Conservation (phyloP, 2,329 filamentous ascomycete species). For the Tolypocladium inflatum region DNA sequence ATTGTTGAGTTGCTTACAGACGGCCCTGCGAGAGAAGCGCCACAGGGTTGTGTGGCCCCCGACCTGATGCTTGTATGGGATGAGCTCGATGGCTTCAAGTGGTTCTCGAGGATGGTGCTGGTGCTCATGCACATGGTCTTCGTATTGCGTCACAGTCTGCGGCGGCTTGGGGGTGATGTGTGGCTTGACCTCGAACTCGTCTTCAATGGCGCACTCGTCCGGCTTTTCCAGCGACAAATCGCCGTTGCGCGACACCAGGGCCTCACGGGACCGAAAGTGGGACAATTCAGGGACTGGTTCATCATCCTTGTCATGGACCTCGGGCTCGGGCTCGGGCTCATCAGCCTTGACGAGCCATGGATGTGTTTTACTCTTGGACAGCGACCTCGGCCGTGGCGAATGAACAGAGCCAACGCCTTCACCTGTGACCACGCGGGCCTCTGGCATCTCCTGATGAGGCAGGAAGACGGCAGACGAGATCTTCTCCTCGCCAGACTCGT, state of each 20-base stretch:
- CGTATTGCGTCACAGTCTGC: conserved; percentile 29
- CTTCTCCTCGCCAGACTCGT: conserved; percentile 69
- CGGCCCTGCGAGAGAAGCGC: conserved; percentile 86
- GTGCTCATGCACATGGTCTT: conserved; percentile 42
- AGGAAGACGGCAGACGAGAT: conserved; percentile 81
- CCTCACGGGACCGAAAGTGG: conserved; percentile 19
- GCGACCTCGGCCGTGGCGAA: conserved; percentile 35
- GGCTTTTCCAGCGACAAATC: conserved; percentile 23
- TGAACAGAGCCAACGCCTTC: conserved; percentile 29
- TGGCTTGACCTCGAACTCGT: conserved; percentile 30
- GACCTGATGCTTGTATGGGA: conserved; percentile 95
- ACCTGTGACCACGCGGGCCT: conserved; percentile 17
- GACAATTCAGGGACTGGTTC: conserved; percentile 13
- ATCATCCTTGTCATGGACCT: conserved; percentile 14
- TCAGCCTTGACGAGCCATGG: conserved; percentile 52
- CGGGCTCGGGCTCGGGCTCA: conserved; percentile 30
- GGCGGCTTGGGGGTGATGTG: conserved; percentile 19
- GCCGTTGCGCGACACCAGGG: conserved; percentile 14
- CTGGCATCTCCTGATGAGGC: conserved; percentile 55
- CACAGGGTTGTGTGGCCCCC: conserved; percentile 95
- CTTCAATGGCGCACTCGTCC: conserved; percentile 31
- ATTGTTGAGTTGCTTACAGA: conserved; percentile 98
- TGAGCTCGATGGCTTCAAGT: conserved; percentile 85
- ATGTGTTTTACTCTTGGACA: conserved; percentile 27
- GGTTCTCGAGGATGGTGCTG: conserved; percentile 48